Conservation (phyloP, 345 rosid genomes). For the Noccaea bulbosa region DNA sequence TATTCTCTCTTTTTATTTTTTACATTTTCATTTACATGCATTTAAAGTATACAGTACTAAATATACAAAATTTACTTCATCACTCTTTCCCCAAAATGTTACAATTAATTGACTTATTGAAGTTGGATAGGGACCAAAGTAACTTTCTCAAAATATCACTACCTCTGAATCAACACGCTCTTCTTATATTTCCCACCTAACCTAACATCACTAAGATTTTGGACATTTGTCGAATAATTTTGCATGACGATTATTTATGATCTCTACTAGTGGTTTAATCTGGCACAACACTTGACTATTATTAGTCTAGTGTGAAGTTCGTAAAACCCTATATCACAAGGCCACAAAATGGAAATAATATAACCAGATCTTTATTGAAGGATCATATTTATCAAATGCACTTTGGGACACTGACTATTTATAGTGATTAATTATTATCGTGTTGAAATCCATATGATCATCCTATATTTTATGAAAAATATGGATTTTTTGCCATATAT, state of each 20-base stretch:
- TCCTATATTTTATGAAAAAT: not conserved
- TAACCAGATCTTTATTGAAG: not conserved
- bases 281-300: not conserved
- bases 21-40: slow-evolving; percentile 20
- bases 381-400: not conserved
- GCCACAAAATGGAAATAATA: not conserved
- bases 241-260: slow-evolving; percentile 14
- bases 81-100: slow-evolving; percentile 42
- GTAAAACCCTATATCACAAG: not conserved
- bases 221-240: slow-evolving; percentile 26
- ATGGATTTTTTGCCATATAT: not conserved
- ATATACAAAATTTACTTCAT: slow-evolving; percentile 21
- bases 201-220: slow-evolving; percentile 29
- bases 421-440: not conserved
- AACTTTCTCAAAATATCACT: slow-evolving; percentile 28
- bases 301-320: not conserved
- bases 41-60: slow-evolving; percentile 17
- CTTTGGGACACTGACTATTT: not conserved
- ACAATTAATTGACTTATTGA: slow-evolving; percentile 36
- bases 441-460: not conserved
- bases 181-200: slow-evolving; percentile 32
- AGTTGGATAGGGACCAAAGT: slow-evolving; percentile 33
- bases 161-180: slow-evolving; percentile 35
- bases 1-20: slow-evolving; percentile 8
- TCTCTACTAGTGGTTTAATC: not conserved